Percentiles rank a stretch among this genome's conserved stretches.
Evolutionary conservation across 192 early-diverging fungal genomes (phyloP).

Genomic region (Rhizophagus clarus): DNA sequence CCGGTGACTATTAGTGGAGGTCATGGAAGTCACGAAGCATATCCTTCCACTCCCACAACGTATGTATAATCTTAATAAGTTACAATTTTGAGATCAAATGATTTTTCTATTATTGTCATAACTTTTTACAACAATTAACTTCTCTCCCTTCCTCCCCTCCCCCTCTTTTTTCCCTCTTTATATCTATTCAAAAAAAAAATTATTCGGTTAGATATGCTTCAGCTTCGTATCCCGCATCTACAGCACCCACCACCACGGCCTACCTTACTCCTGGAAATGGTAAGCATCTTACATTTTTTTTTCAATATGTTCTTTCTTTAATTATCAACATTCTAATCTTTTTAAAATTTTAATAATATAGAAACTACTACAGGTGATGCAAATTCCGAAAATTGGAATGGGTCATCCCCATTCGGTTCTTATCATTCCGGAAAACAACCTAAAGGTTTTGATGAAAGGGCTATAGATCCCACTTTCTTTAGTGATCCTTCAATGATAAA

Average conservation of each 20-base stretch:
- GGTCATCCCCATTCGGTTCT: background rate
- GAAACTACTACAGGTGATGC: background rate
- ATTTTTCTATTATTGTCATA: too few relatives aligned
- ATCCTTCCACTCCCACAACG: background rate
- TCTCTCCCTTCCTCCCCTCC: too few relatives aligned
- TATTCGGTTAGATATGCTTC: background rate
- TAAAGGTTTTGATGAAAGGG: slow-evolving; percentile 18
- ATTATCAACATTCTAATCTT: background rate
- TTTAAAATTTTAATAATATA: background rate
- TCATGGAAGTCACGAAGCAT: background rate
- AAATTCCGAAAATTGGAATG: slow-evolving; percentile 4
- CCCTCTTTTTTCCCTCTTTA: background rate
- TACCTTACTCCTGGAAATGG: background rate
- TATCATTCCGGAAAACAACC: slow-evolving; percentile 4
- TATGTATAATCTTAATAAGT: background rate
- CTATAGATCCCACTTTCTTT: slow-evolving; percentile 18
- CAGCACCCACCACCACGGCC: background rate
- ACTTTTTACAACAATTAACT: too few relatives aligned
- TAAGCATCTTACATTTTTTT: background rate
- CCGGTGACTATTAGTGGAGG: background rate
- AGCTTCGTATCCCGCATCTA: background rate
- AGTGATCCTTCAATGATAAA: slow-evolving; percentile 12
- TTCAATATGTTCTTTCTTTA: background rate
- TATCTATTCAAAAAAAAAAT: background rate
- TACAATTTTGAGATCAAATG: background rate